Evolutionary conservation across 2,329 filamentous ascomycete species (phyloP).

Genomic region (Claviceps monticola): DNA sequence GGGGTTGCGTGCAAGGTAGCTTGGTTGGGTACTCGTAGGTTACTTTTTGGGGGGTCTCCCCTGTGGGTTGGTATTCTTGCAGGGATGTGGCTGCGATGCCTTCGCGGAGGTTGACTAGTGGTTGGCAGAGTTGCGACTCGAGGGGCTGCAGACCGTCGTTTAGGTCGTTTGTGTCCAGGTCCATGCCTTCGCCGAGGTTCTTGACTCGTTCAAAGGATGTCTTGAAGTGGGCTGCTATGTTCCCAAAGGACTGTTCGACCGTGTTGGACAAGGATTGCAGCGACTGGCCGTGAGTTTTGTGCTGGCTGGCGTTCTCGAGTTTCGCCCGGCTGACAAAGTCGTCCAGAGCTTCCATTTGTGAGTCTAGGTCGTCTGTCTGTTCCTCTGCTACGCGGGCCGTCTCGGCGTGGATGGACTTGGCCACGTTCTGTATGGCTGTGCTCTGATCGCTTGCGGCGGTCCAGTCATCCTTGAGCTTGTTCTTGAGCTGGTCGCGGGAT

Average conservation of each 20-base stretch:
- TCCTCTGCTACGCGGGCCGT: conserved; percentile 81
- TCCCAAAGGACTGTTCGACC: conserved; percentile 59
- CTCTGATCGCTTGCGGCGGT: conserved; percentile 66
- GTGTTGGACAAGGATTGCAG: conserved; percentile 51
- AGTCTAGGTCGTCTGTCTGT: conserved; percentile 74
- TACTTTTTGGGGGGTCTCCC: conserved; percentile 69
- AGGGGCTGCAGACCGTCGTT: conserved; percentile 49
- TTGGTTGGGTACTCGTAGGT: conserved; percentile 68
- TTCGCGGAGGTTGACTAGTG: conserved; percentile 56
- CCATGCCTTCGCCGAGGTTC: conserved; percentile 54
- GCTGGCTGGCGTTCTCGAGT: conserved; percentile 65
- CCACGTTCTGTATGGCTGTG: conserved; percentile 67
- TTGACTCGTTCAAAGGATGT: conserved; percentile 54
- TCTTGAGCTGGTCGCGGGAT: conserved; percentile 67
- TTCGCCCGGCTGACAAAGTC: conserved; percentile 77
- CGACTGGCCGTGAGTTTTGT: conserved; percentile 53
- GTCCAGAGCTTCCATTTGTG: conserved; percentile 81
- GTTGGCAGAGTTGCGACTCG: conserved; percentile 45
- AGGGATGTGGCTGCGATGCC: conserved; percentile 52
- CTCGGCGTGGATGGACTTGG: conserved; percentile 78
- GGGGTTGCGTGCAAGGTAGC: conserved; percentile 57
- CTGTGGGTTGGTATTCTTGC: conserved; percentile 72
- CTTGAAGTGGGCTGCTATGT: conserved; percentile 56
- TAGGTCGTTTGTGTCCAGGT: conserved; percentile 43
- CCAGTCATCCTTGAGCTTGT: conserved; percentile 77